Evolutionary conservation across 2,329 filamentous ascomycete species (phyloP).

Genomic region (Cytospora chrysosperma): DNA sequence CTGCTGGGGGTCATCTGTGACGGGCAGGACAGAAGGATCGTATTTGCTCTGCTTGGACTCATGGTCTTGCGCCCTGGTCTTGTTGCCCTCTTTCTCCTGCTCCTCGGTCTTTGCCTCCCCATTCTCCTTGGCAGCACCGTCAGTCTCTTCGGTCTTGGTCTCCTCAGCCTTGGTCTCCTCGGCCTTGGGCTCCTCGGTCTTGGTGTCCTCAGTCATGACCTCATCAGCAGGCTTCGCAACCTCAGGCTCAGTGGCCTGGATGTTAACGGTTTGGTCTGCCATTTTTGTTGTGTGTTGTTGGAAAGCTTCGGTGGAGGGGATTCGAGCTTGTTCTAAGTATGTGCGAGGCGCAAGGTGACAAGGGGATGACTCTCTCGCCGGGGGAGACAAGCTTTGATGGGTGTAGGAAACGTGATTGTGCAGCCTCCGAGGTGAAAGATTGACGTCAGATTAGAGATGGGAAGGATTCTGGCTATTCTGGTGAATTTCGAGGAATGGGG

Average conservation of each 20-base stretch:
- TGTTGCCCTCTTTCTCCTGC: not conserved
- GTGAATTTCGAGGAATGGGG: not conserved
- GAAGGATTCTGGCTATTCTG: not conserved
- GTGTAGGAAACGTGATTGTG: not conserved
- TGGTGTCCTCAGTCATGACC: conserved; percentile 44
- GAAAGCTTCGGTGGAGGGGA: not conserved
- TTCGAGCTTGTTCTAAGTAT: not conserved
- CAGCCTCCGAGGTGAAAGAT: not conserved
- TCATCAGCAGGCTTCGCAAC: conserved; percentile 37
- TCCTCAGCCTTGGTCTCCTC: conserved; percentile 40
- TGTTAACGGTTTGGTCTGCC: conserved; percentile 26
- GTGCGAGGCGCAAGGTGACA: not conserved
- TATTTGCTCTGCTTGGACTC: conserved; percentile 65
- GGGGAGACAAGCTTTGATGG: conserved; percentile 7
- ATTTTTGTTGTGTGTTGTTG: conserved; percentile 22
- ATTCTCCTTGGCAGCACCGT: not conserved
- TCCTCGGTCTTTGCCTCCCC: conserved; percentile 7
- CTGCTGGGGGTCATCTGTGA: conserved; percentile 73
- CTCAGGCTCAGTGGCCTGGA: conserved; percentile 28
- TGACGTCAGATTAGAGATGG: conserved; percentile 2
- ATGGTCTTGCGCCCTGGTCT: conserved; percentile 2
- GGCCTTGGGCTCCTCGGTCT: conserved; percentile 15
- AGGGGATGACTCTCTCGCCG: not conserved
- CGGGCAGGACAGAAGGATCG: conserved; percentile 64
- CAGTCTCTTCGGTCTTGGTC: conserved; percentile 18